Conservation (phyloP, 805 yeast genomes). For the Sporopachydermia quercuum region DNA sequence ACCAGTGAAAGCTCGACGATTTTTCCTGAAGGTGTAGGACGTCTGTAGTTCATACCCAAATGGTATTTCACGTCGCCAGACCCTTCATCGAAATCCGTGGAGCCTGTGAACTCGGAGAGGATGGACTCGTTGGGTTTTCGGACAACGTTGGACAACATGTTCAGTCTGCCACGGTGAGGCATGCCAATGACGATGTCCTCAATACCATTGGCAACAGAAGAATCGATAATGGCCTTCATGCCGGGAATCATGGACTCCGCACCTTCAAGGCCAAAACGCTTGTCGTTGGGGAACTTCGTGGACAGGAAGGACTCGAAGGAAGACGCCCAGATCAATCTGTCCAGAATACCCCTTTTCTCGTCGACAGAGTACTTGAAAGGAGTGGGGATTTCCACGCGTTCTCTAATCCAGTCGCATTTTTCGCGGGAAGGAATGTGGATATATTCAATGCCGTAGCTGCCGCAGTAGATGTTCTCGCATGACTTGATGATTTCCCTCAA, state of each 20-base stretch:
- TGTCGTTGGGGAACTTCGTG: constrained; percentile 94
- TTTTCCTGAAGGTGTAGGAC: constrained; percentile 98
- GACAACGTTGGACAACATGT: constrained; percentile 94
- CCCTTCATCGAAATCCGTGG: constrained; percentile 83
- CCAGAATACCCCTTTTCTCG: constrained; percentile 91
- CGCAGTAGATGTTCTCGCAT: constrained; percentile 79
- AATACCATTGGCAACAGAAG: constrained; percentile 79
- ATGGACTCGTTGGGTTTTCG: constrained; percentile 98
- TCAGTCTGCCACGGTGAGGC: constrained; percentile 99
- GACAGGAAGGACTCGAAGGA: constrained; percentile 86
- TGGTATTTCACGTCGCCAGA: constrained; percentile 99
- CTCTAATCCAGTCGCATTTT: constrained; percentile 97
- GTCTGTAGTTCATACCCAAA: constrained; percentile 96
- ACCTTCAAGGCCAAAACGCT: constrained; percentile 98
- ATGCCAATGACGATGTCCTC: constrained; percentile 96
- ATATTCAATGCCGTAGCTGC: constrained; percentile 84
- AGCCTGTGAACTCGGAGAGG: constrained; percentile 90
- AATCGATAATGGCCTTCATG: constrained; percentile 88
- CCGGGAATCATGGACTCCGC: constrained; percentile 96
- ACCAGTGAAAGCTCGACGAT: constrained; percentile 89
- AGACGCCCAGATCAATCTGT: constrained; percentile 92
- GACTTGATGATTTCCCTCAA: constrained; percentile 63
- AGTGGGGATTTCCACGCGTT: constrained; percentile 81
- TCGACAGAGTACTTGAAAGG: constrained; percentile 76
- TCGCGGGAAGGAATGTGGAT: constrained; percentile 91